A percentile compares a stretch with the other conserved stretches of the same genome.
Conservation (phyloP, 2,329 filamentous ascomycete species). For the Ophiostoma sp. region DNA sequence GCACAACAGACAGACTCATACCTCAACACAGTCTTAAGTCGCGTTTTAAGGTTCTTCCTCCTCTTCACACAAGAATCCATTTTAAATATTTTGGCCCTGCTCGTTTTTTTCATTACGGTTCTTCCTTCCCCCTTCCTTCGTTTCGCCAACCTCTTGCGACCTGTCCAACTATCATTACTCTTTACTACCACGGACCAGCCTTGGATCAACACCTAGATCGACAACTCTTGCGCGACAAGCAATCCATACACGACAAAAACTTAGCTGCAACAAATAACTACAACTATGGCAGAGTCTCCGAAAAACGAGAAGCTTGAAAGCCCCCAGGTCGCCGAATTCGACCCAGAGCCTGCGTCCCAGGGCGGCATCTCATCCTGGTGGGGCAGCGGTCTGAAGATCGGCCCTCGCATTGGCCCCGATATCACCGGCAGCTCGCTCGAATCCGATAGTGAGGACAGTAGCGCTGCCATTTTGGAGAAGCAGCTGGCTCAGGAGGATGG, state of each 20-base stretch:
- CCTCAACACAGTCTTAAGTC: background rate
- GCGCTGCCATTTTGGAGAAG: constrained; percentile 53
- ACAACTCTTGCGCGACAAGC: background rate
- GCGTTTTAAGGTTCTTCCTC: background rate
- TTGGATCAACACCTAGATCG: no score
- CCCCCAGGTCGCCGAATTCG: constrained; percentile 19
- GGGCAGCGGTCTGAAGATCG: constrained; percentile 46
- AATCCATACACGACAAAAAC: background rate
- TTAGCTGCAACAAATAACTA: background rate
- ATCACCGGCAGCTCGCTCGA: constrained; percentile 38
- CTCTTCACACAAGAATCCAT: background rate
- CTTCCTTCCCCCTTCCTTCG: background rate
- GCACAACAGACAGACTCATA: background rate
- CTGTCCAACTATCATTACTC: background rate
- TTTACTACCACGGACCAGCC: background rate
- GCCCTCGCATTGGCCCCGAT: constrained; percentile 54
- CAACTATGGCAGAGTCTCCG: constrained; percentile 28
- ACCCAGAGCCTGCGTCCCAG: constrained; percentile 28
- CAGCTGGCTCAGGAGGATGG: constrained; percentile 77
- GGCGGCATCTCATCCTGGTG: constrained; percentile 42
- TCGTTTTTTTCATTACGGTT: background rate
- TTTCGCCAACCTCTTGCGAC: background rate
- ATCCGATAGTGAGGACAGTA: constrained; percentile 49
- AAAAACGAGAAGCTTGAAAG: constrained; percentile 17
- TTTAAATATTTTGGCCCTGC: background rate